These are phyloP conservation scores for Cephalotrichum gorgonifer DNA, from an alignment of 2,329 filamentous ascomycete species.

Conservation along the genomic window DNA sequence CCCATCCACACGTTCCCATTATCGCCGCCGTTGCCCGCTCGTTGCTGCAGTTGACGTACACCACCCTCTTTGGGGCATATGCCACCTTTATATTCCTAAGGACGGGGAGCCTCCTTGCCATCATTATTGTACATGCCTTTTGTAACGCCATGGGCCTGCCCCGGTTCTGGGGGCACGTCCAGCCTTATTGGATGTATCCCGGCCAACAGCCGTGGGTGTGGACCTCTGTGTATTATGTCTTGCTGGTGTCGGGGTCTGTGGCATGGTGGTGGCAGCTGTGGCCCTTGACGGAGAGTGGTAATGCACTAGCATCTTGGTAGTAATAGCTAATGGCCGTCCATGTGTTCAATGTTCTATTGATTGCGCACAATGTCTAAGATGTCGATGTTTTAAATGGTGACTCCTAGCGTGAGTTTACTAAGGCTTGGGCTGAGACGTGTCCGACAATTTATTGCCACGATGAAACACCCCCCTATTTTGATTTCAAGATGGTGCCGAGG, in stretches of 20 bases:
- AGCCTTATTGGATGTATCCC: conserved; percentile 32
- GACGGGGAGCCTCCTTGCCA: conserved; percentile 69
- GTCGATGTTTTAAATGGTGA: neutral
- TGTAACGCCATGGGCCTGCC: conserved; percentile 92
- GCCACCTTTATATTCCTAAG: conserved; percentile 82
- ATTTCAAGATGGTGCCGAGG: neutral
- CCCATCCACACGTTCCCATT: conserved; percentile 60
- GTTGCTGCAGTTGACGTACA: conserved; percentile 78
- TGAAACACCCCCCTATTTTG: neutral
- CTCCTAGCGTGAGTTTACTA: neutral
- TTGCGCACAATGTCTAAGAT: neutral
- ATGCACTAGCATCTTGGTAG: neutral
- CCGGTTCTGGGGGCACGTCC: conserved; percentile 70
- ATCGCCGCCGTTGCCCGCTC: conserved; percentile 58
- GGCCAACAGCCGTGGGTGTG: conserved; percentile 31
- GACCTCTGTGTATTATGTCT: conserved; percentile 69
- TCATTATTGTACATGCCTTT: conserved; percentile 70
- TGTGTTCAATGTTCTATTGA: neutral
- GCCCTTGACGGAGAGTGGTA: conserved; percentile 54
- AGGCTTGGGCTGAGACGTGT: neutral
- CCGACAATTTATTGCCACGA: neutral
- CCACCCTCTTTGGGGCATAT: conserved; percentile 87
- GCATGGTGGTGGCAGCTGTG: conserved; percentile 65
- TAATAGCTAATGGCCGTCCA: neutral
- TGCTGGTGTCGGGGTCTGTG: conserved; percentile 62